Evolutionary conservation across 768 basidiomycete genomes (phyloP).

Genomic region (Tricholoma furcatifolium): DNA sequence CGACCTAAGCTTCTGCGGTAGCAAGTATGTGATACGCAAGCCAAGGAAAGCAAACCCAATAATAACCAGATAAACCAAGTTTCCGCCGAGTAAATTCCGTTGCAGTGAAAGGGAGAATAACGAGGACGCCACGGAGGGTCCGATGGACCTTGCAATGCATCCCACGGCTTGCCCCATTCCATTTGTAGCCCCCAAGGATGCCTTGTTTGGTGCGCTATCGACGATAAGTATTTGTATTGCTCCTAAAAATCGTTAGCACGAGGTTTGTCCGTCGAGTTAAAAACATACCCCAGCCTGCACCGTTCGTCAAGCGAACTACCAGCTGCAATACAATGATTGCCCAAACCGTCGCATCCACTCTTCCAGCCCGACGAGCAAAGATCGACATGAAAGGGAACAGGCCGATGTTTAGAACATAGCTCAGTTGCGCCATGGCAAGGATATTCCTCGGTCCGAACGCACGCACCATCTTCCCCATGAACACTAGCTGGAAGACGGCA

Average conservation of each 20-base stretch:
- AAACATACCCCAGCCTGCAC: conserved; percentile 35
- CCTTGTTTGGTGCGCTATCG: conserved; percentile 39
- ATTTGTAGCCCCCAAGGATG: conserved; percentile 50
- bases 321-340: conserved; percentile 33
- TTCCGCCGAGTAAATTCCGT: conserved; percentile 35
- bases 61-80: conserved; percentile 31
- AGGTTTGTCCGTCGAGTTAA: neutral
- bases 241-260: conserved; percentile 31
- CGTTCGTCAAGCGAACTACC: conserved; percentile 23
- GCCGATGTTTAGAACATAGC: conserved; percentile 16
- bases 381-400: conserved; percentile 33
- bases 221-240: conserved; percentile 45
- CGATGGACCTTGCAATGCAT: conserved; percentile 43
- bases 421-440: conserved; percentile 31
- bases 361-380: conserved; percentile 31
- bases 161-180: conserved; percentile 55
- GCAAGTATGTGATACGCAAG: conserved; percentile 11
- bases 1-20: conserved; percentile 13
- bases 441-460: conserved; percentile 47
- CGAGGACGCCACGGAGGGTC: conserved; percentile 40
- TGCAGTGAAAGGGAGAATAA: conserved; percentile 39
- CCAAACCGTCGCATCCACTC: conserved; percentile 30
- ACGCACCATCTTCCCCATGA: conserved; percentile 44
- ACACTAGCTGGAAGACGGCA: conserved; percentile 48
- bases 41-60: conserved; percentile 17